Evolutionary conservation across 176 grass and related monocot genomes (phyloP).

Genomic region (Carex myosuroides): DNA sequence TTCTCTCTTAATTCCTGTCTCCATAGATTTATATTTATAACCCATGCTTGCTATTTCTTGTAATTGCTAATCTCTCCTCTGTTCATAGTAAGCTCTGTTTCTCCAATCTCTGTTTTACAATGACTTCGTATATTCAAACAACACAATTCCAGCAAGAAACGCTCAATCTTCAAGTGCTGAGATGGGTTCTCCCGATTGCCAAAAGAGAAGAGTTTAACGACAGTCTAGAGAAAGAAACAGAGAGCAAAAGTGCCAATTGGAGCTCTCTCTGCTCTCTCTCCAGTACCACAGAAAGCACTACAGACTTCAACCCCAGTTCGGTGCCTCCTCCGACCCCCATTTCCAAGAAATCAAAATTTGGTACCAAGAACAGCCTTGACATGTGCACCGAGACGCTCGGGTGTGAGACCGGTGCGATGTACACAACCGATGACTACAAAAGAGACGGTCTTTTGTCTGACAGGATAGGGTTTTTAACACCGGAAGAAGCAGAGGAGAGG

Average conservation of each 20-base stretch:
- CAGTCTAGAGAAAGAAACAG: neutral
- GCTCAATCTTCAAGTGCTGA: conserved; percentile 13
- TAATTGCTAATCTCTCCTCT: neutral
- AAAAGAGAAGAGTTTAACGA: neutral
- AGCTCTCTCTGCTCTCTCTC: conserved; percentile 25
- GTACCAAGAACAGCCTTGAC: conserved; percentile 45
- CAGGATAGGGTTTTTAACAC: neutral
- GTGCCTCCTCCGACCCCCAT: neutral
- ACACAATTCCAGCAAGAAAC: conserved; percentile 22
- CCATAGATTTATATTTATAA: neutral
- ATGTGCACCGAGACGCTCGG: conserved; percentile 71
- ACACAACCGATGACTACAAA: conserved; percentile 21
- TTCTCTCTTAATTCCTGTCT: neutral
- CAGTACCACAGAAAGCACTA: neutral
- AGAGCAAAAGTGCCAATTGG: conserved; percentile 11
- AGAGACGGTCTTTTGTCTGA: neutral
- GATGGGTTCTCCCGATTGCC: conserved; percentile 9
- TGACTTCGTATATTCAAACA: conserved; percentile 21
- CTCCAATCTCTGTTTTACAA: neutral
- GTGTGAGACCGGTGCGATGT: conserved; percentile 61
- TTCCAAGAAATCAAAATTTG: conserved; percentile 22
- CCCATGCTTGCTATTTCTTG: neutral
- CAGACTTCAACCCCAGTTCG: neutral
- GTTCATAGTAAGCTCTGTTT: neutral
- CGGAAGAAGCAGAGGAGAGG: conserved; percentile 13